Percentiles rank a stretch among this genome's conserved stretches.
Conservation (phyloP, 1,284 basidiomycete genomes). For the Neonothopanus nambi region DNA sequence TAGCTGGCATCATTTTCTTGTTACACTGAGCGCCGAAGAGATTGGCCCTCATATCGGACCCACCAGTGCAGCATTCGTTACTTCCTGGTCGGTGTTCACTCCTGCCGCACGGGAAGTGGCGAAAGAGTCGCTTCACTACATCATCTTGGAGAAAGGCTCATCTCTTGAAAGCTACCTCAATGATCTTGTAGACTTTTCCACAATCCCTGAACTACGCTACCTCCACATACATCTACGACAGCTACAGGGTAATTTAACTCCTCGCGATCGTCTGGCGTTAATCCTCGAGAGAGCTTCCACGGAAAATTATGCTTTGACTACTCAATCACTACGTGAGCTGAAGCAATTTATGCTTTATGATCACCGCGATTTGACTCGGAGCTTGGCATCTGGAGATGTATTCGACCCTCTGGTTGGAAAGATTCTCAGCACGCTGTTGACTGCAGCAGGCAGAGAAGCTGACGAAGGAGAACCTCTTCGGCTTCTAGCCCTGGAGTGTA, state of each 20-base stretch:
- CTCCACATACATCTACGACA: constrained; percentile 49
- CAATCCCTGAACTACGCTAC: constrained; percentile 65
- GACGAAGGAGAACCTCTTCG: constrained; percentile 73
- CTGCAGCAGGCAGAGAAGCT: constrained; percentile 75
- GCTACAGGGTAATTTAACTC: constrained; percentile 52
- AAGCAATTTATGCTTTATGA: constrained; percentile 60
- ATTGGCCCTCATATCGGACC: constrained; percentile 86
- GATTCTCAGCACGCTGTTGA: constrained; percentile 71
- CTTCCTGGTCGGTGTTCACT: constrained; percentile 75
- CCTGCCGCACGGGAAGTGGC: constrained; percentile 55
- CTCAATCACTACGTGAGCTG: constrained; percentile 80
- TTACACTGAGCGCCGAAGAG: constrained; percentile 68
- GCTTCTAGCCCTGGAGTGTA: constrained; percentile 82
- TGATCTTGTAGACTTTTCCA: constrained; percentile 78
- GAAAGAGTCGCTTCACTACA: constrained; percentile 64
- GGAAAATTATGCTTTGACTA: constrained; percentile 82
- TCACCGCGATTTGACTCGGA: constrained; percentile 54
- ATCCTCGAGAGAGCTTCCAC: constrained; percentile 77
- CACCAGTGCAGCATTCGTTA: constrained; percentile 84
- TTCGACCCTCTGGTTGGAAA: constrained; percentile 82
- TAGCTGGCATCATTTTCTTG: constrained; percentile 84
- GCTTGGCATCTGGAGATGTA: constrained; percentile 77
- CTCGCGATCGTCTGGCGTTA: constrained; percentile 60
- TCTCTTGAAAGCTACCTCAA: constrained; percentile 57
- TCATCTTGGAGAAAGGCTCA: constrained; percentile 66